A percentile compares a stretch with the other conserved stretches of the same genome.
Conservation (phyloP, 306 rosid species). For the Myrica gale region DNA sequence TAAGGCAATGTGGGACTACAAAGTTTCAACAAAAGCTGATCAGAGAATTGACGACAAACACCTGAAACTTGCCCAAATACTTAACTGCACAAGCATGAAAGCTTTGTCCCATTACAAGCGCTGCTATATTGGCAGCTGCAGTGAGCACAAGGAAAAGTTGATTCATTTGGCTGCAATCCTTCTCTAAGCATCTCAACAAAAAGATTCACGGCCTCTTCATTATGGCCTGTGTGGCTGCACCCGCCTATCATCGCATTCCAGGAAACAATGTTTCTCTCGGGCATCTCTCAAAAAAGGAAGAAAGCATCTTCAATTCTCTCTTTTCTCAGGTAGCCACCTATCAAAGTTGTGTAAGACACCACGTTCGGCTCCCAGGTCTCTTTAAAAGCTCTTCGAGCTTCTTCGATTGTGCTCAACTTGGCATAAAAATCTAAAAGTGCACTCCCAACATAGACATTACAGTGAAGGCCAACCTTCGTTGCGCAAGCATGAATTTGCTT, state of each 20-base stretch:
- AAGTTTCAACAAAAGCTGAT: too few species aligned
- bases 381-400: slow-evolving; percentile 53
- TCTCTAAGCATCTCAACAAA: slow-evolving; percentile 64
- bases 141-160: slow-evolving; percentile 75
- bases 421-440: slow-evolving; percentile 72
- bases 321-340: slow-evolving; percentile 63
- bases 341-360: slow-evolving; percentile 78
- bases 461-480: slow-evolving; percentile 47
- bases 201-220: slow-evolving; percentile 70
- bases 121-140: slow-evolving; percentile 73
- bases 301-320: slow-evolving; percentile 59
- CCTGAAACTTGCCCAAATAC: slow-evolving; percentile 64
- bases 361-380: slow-evolving; percentile 65
- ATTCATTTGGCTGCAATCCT: slow-evolving; percentile 62
- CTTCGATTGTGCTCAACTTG: slow-evolving; percentile 58
- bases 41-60: slow-evolving; percentile 65
- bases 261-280: slow-evolving; percentile 69
- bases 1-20: too few species aligned
- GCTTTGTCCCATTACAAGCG: slow-evolving; percentile 71
- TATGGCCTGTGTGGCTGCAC: slow-evolving; percentile 78
- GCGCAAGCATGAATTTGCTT: slow-evolving; percentile 74
- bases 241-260: slow-evolving; percentile 91
- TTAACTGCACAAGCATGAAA: slow-evolving; percentile 82
- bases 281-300: slow-evolving; percentile 59
- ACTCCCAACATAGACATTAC: slow-evolving; percentile 73